A percentile compares a stretch with the other conserved stretches of the same genome.
phyloP scores from a whole-genome alignment of 208 protist species.

The Tritrichomonas foetus region DNA sequence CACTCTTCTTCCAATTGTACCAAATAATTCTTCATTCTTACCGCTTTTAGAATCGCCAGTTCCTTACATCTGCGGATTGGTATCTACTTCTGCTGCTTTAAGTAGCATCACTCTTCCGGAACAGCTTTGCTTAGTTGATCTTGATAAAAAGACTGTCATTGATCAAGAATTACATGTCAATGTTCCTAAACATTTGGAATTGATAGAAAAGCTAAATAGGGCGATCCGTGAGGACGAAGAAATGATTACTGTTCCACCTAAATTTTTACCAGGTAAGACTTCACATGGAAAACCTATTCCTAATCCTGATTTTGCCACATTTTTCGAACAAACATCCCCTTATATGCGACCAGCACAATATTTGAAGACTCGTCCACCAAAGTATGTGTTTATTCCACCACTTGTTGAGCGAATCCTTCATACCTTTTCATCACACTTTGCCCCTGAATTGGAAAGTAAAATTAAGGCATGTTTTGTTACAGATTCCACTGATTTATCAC shows the following conservation, averaged over 20 bases:
- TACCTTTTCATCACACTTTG: background rate
- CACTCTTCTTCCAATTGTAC: background rate
- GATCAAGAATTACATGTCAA: background rate
- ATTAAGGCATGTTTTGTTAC: conserved; percentile 9
- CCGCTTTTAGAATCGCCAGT: background rate
- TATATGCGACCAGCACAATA: background rate
- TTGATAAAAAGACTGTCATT: background rate
- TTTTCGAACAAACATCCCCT: background rate
- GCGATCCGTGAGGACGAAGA: background rate
- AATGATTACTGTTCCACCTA: background rate
- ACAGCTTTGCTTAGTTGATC: background rate
- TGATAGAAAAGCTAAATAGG: background rate
- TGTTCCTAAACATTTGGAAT: background rate
- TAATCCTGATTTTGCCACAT: background rate
- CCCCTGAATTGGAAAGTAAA: background rate
- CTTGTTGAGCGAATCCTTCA: background rate
- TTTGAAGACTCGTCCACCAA: background rate
- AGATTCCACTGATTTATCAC: background rate
- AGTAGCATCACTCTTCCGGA: background rate
- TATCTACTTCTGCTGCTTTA: background rate
- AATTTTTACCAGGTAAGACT: too few relatives aligned
- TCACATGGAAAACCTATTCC: background rate
- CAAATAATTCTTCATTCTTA: background rate
- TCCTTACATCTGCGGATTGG: background rate
- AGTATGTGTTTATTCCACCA: background rate